Base-by-base conservation (phyloP, 208 protist genomes). In the Polymyxa betae region DNA sequence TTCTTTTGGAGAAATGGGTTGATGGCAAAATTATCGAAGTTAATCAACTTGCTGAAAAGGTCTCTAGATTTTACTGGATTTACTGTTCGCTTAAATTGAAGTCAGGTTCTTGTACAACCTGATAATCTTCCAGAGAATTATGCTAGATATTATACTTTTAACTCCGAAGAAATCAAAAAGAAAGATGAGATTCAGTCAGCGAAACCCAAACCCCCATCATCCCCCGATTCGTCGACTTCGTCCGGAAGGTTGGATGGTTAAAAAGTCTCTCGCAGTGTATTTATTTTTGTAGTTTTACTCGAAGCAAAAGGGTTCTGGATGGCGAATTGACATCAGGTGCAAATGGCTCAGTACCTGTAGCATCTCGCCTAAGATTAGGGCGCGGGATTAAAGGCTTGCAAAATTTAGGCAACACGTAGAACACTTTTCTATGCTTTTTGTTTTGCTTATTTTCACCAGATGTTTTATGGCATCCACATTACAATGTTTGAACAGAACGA, bases 381-480 rank as follows among this genome's bases (percentile, higher is more conserved):
- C 72, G 5, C 16, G 72, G 72, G 12, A 82, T 82, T n/a, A 82
- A 82, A 82, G 96, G 96, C 0, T 92, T 99, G 24, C 29, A 93
- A 66, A 98, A 98, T 91, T 92, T 98, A 0, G 97, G 98, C 87
- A 99, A 99, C 93, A 98, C 97, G 12, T 60, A 60, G 24, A 24
- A 24, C 49, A 29, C 5, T 24, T 29, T 60, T 24, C 24, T 60
- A 60, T 60, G 49, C 12, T 24, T 29, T 60, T 29, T 60, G 24
- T 60, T 60, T 60, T 60, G 49, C 49, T 60, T 5, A 60, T 60
- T 60, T 60, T 5, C 24, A 60, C 49, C 5, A 60, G 49, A 60
- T 99, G 98, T 92, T 99, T 98, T 94, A 97, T 98, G 93, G 98
- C 98, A 94, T 92, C 95, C 0, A 97, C 96, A 24, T 91, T 98